Evolutionary conservation across 2,329 filamentous ascomycete species (phyloP), one percentile per base, ranked within the genome.

Genomic region (Cladophialophora yegresii): DNA sequence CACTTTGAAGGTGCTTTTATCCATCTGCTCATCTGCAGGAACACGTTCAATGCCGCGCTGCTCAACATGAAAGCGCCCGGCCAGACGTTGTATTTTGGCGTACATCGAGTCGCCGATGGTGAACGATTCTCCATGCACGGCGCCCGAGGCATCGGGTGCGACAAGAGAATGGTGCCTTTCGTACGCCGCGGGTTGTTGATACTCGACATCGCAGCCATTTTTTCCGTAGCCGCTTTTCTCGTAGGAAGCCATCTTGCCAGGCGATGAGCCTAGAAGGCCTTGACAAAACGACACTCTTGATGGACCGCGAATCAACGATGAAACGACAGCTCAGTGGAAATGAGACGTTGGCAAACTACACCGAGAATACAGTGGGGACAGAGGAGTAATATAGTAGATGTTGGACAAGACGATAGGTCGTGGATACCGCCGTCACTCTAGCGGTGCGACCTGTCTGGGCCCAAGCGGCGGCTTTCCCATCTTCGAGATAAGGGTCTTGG

Each of bases 31-130:
- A 71, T 88, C 81, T 60, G 85, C 84, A 0, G 88, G 89, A 36
- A 92, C 89, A 54, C 89, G 83, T 77, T 92, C 89, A 65, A 92
- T 90, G 60, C 89, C 89, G 73, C 89, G 80, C 77, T 90, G 86
- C 77, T 93, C 89, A 61, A 92, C 84, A 49, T 87, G 84, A 67
- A 89, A 81, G 70, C 82, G 86, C 50, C 83, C 86, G 0, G 87
- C 88, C 13, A 90, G 71, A 32, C 85, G 82, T 75, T 89, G 87
- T 0, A 87, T 68, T 72, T 80, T 85, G 20, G 85, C 86, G 71
- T 85, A 87, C 62, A 78, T 71, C 40, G 79, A 79, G 71, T 84
- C 75, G 63, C 85, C 86, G 65, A 84, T 78, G 65, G 82, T 81
- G 69, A 89, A 87, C 67, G 77, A 84, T 71, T 88, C 84, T 26